Base-by-base conservation (phyloP, 2,329 filamentous ascomycete genomes). In the Penicillium sp. region DNA sequence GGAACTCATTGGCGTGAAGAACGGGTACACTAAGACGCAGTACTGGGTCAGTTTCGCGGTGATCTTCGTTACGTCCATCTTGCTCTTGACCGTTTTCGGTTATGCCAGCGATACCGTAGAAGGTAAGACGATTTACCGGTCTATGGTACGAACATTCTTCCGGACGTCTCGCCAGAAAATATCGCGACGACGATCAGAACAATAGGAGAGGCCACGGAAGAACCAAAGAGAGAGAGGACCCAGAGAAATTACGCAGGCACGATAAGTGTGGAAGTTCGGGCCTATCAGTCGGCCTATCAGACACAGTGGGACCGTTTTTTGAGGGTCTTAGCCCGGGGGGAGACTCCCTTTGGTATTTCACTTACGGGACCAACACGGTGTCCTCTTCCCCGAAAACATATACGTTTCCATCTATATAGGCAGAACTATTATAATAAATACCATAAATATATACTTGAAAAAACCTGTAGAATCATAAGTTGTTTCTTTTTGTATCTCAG, bases 11-110 rank as follows among this genome's bases (percentile, higher is more conserved):
- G 81, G 83, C 4, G 75, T 86, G 10, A 79, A 83, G 49, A 70
- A 72, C 8, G 73, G 76, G n/a, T 91, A 89, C 73, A 84, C 83
- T 0, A 75, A 81, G 15, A 80, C 73, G 55, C 82, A 85, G 43
- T 92, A 89, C 70, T 91, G 89, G 89, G 78, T 83, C 49, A 77
- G 81, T 29, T 91, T 92, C 75, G 83, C 79, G 0, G 81, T 87
- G 33, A 82, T 90, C 17, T 80, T 89, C 50, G 78, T 79, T 15
- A 61, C 87, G 25, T 88, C 85, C 0, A 80, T 88, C 51, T 58
- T 85, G 9, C 73, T 82, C 38, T 72, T 91, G 44, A 81, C 86
- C 21, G 49, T 81, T 10, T 87, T 86, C 67, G 83, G 83, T 2
- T 73, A 79, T 31, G 72, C 82, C n/a, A 85, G 81, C 59, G 83